phyloP scores from a whole-genome alignment of 371 early-diverging fungal genomes.

The Apophysomyces trapeziformis region DNA sequence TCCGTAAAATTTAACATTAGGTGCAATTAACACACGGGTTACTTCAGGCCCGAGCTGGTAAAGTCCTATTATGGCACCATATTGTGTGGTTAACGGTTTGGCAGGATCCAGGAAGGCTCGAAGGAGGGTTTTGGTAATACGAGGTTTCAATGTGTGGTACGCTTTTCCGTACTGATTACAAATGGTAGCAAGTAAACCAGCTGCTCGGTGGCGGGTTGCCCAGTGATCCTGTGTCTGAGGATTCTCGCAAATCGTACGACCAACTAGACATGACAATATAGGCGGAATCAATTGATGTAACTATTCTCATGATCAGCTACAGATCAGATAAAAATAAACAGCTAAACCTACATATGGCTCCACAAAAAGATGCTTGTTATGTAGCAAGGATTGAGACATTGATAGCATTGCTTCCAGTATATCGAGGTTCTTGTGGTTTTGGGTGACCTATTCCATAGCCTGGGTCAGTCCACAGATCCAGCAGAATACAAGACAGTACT shows the following conservation, averaged over 20 bases:
- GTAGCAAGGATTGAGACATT: conserved; percentile 83
- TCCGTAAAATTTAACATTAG: conserved; percentile 74
- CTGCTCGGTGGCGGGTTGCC: conserved; percentile 81
- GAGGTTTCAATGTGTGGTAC: conserved; percentile 87
- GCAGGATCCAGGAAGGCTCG: conserved; percentile 87
- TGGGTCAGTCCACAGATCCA: background rate
- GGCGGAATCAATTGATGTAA: conserved; percentile 98
- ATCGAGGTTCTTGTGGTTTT: conserved; percentile 76
- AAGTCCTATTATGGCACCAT: conserved; percentile 89
- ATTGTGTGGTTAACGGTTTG: conserved; percentile 82
- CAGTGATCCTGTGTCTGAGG: conserved; percentile 77
- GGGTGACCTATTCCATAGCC: conserved; percentile 64
- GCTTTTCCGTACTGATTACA: conserved; percentile 73
- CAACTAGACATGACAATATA: conserved; percentile 94
- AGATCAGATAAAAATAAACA: background rate
- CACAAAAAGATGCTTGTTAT: conserved; percentile 92
- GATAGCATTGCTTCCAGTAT: conserved; percentile 78
- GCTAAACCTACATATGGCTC: conserved; percentile 91
- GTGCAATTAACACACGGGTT: conserved; percentile 72
- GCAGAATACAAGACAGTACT: conserved; percentile 32
- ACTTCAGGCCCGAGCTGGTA: conserved; percentile 81
- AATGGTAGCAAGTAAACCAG: conserved; percentile 72
- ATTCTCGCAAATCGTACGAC: conserved; percentile 78
- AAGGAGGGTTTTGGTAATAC: conserved; percentile 87
- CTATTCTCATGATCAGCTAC: conserved; percentile 38